Evolutionary conservation across 768 basidiomycete species (phyloP).

Genomic region (Megacollybia marginata): DNA sequence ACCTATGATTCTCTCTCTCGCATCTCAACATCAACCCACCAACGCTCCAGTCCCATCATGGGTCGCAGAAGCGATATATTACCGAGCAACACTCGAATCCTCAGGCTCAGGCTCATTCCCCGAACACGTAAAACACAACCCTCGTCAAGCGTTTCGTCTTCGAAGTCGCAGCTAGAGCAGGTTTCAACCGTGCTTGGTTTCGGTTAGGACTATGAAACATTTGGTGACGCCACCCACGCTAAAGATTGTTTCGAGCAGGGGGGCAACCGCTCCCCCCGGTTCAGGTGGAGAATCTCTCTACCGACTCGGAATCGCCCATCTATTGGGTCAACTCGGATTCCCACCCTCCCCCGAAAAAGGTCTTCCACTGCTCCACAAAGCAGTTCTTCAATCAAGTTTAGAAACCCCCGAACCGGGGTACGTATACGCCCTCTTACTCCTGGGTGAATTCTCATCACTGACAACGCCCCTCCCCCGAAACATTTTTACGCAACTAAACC

Average conservation of each 20-base stretch:
- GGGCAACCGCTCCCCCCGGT: conserved; percentile 29
- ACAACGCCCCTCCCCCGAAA: conserved; percentile 17
- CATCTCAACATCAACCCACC: conserved; percentile 26
- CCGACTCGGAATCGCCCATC: conserved; percentile 90
- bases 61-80: conserved; percentile 67
- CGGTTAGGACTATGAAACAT: conserved; percentile 85
- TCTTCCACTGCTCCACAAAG: conserved; percentile 65
- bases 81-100: conserved; percentile 66
- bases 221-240: conserved; percentile 66
- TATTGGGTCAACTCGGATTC: conserved; percentile 80
- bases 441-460: conserved; percentile 74
- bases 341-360: conserved; percentile 46
- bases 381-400: conserved; percentile 69
- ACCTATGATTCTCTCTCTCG: conserved; percentile 53
- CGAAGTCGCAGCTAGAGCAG: conserved; percentile 73
- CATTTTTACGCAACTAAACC: conserved; percentile 26
- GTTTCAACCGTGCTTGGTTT: conserved; percentile 84
- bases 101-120: conserved; percentile 74
- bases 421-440: conserved; percentile 80
- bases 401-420: conserved; percentile 83
- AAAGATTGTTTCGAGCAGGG: conserved; percentile 86
- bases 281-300: conserved; percentile 22
- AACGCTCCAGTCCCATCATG: conserved; percentile 22
- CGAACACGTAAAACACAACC: conserved; percentile 53
- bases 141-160: conserved; percentile 79